Evolutionary conservation across 2,329 filamentous ascomycete species (phyloP), one percentile per base, ranked within the genome.

Genomic region (Diaporthe vexans): DNA sequence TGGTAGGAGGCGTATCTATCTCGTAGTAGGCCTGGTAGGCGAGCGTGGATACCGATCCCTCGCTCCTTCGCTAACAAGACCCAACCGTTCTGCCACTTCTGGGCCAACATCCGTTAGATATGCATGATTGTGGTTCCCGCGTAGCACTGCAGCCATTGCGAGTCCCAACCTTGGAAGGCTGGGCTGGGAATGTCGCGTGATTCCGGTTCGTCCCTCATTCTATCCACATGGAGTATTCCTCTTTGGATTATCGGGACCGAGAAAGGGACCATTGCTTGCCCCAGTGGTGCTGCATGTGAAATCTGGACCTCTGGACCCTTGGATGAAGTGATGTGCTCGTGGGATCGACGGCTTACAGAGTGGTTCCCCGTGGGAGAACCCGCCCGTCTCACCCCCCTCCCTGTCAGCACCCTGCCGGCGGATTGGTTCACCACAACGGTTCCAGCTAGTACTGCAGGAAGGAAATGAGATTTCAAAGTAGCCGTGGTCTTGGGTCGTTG

Each of bases 231-330:
- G 7, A 24, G 26, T 2, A 33, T 65, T 51, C 15, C 43, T 15
- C 26, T 29, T 10, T 17, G 29, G 21, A 65, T 51, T 26, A 1
- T 3, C 40, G 15, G 0, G 35, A 35, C 24, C 10, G 2, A 11
- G 17, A 48, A 65, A n/a, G n/a, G 10, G 48, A 17, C 59, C 9
- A 21, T n/a, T 15, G 11, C 2, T 35, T 35, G 59, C 33, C 43
- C 17, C 15, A 43, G 40, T 6, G 15, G 15, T 43, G 40, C 4
- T 43, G 15, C 40, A 19, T 43, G 1, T 63, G 4, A 8, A 43
- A 40, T 33, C 59, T 65, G 43, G 59, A 51, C 43, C 40, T 24
- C 26, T 48, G 43, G 59, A 65, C 43, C 40, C 40, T 33, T 65
- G 59, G 19, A n/a, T n/a, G 13, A 10, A 48, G 19, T 26, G 59